Evolutionary conservation across 805 yeast genomes (phyloP), one percentile per base, ranked within the genome.

Genomic region (Wickerhamiella qilinensis): DNA sequence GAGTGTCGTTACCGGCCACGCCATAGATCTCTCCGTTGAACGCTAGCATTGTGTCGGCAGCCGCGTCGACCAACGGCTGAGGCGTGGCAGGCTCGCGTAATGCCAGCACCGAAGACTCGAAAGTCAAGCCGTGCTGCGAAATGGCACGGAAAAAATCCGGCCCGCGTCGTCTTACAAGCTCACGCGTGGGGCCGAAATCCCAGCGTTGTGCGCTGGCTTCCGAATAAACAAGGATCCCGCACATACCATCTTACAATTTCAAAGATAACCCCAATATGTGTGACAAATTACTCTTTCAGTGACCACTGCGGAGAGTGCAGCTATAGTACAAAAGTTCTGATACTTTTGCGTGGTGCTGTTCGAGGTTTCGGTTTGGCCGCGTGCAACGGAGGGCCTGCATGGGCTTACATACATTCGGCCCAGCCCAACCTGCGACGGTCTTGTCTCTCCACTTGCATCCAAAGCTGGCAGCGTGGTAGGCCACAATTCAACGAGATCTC

Each of bases 11-110:
- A 1, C 63, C 57, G 0, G 48, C 44, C 1, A 54, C 46, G 45
- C 77, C 77, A 55, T 91, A 91, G 9, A 91, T 57, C 50, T 91
- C 96, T 0, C 98, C 99, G 54, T 93, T 91, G 58, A 79, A 88
- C 52, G 84, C 94, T 7, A 93, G 52, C 0, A 68, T 50, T n/a
- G n/a, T n/a, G n/a, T n/a, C n/a, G 34, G 58, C 48, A 3, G 48
- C 53, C 9, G 41, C 48, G 7, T 44, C 44, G 2, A 42, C 46
- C 3, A 74, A 45, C 0, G 97, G 95, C 56, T 91, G 99, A 22
- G 58, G 46, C 0, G 82, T 74, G 48, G 81, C 71, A 0, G 97
- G 97, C 17, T 69, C 67, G 41, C 98, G 64, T 31, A 91, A 58
- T 0, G 94, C 77, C 15, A 91, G 62, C 0, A 91, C 83, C 0